Percentiles rank a stretch among this genome's conserved stretches.
These are phyloP conservation scores for Zoysia pacifica DNA, from an alignment of 176 grass and related monocot species.

Conservation along the genomic window DNA sequence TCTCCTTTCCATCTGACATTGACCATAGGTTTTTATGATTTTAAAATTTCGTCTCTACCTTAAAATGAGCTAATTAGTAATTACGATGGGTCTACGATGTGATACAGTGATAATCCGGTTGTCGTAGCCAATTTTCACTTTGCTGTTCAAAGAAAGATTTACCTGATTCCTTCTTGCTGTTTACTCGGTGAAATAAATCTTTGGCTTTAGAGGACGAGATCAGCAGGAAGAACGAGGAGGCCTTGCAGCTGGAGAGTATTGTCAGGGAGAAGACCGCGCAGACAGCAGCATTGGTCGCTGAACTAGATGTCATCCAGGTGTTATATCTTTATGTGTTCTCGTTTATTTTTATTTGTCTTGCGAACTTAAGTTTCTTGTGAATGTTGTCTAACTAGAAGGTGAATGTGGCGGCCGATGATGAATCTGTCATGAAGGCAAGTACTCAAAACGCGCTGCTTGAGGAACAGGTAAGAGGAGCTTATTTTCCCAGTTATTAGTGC, in stretches of 20 bases:
- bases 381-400: constrained; percentile 20
- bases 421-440: constrained; percentile 44
- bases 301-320: constrained; percentile 57
- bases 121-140: background rate
- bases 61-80: background rate
- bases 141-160: background rate
- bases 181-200: constrained; percentile 31
- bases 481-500: background rate
- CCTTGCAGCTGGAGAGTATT: constrained; percentile 39
- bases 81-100: background rate
- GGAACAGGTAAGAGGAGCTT: constrained; percentile 40
- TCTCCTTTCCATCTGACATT: background rate
- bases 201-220: constrained; percentile 56
- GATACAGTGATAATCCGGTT: background rate
- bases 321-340: background rate
- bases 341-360: background rate
- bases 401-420: constrained; percentile 35
- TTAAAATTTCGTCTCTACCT: background rate
- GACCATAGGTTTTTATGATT: background rate
- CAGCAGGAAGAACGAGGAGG: constrained; percentile 50
- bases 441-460: constrained; percentile 22
- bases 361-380: background rate
- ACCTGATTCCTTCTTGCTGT: constrained; percentile 11
- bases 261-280: constrained; percentile 51
- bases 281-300: constrained; percentile 38